Evolutionary conservation across 768 basidiomycete genomes (phyloP).

Genomic region (Collybia sp.): DNA sequence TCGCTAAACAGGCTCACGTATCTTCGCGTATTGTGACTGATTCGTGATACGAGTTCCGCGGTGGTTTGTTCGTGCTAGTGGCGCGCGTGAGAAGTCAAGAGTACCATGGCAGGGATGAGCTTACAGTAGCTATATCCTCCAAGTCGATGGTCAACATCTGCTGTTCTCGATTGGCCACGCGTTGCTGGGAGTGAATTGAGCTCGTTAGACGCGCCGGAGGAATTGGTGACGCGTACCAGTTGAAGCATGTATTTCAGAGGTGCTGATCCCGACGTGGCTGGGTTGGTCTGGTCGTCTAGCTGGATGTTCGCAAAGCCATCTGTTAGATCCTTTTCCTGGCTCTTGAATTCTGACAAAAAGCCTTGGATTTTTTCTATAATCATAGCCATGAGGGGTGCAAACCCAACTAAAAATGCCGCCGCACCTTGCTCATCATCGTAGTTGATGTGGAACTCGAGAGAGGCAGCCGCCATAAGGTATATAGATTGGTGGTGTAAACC

Average conservation of each 20-base stretch:
- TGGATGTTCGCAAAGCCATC: conserved; percentile 67
- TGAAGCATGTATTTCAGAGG: conserved; percentile 78
- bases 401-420: neutral
- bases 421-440: conserved; percentile 75
- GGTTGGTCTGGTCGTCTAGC: conserved; percentile 47
- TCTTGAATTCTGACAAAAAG: conserved; percentile 69
- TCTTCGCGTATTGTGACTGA: conserved; percentile 81
- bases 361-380: conserved; percentile 57
- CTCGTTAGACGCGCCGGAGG: conserved; percentile 19
- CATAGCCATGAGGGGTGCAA: neutral
- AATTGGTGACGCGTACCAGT: conserved; percentile 50
- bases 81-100: conserved; percentile 6
- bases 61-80: conserved; percentile 63
- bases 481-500: no score
- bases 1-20: conserved; percentile 88
- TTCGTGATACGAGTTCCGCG: conserved; percentile 73
- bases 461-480: no score
- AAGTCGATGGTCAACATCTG: conserved; percentile 86
- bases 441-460: conserved; percentile 25
- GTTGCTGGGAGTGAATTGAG: conserved; percentile 55
- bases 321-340: conserved; percentile 60
- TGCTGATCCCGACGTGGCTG: conserved; percentile 25
- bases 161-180: conserved; percentile 89
- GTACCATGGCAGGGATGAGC: conserved; percentile 13
- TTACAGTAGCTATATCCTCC: conserved; percentile 77